Conservation (phyloP, 352 stramenopile species). For the Phytophthora pini region DNA sequence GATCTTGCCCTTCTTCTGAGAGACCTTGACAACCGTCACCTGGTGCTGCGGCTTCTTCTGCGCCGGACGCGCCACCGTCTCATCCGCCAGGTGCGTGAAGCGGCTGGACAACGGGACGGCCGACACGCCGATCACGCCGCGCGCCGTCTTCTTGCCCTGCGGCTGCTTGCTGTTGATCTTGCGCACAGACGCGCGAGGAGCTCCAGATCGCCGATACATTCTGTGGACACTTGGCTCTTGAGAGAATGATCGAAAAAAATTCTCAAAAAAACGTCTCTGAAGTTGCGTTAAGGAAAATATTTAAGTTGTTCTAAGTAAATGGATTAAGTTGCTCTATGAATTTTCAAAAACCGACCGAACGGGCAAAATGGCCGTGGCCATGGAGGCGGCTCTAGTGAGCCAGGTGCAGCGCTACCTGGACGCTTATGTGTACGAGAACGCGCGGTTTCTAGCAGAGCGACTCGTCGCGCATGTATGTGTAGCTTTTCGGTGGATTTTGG, state of each 20-base stretch:
- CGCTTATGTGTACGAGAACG: conserved; percentile 66
- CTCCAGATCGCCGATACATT: conserved; percentile 42
- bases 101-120: conserved; percentile 74
- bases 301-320: conserved; percentile 10
- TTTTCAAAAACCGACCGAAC: conserved; percentile 26
- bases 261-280: background rate
- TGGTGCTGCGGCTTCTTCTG: conserved; percentile 42
- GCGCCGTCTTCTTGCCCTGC: conserved; percentile 47
- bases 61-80: conserved; percentile 31
- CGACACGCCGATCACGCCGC: conserved; percentile 69
- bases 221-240: background rate
- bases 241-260: too few relatives aligned
- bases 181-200: conserved; percentile 58
- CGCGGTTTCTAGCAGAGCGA: conserved; percentile 82
- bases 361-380: conserved; percentile 15
- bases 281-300: background rate
- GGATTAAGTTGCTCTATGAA: background rate
- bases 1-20: conserved; percentile 35
- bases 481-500: conserved; percentile 11
- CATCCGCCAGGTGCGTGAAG: conserved; percentile 73
- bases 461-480: conserved; percentile 75
- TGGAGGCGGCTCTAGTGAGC: conserved; percentile 57
- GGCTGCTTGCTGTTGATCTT: conserved; percentile 57
- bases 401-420: conserved; percentile 65
- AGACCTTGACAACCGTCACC: conserved; percentile 44